A percentile compares a stretch with the other conserved stretches of the same genome.
Evolutionary conservation across 1,284 basidiomycete species (phyloP).

Genomic region (Cryptococcus sp.): DNA sequence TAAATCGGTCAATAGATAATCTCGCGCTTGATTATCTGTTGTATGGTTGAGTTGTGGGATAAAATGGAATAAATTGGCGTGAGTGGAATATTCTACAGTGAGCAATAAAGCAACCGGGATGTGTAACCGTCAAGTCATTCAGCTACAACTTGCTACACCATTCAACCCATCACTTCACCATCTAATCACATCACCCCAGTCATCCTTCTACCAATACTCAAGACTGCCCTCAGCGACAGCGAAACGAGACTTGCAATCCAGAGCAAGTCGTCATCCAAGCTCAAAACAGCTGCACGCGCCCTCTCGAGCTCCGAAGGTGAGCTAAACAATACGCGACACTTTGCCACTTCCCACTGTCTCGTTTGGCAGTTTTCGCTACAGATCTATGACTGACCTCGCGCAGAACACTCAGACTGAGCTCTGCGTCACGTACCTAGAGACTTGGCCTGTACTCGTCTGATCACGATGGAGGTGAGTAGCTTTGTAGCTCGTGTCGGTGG

Average conservation of each 20-base stretch:
- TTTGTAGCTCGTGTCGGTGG: background rate
- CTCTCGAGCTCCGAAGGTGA: slow-evolving; percentile 4
- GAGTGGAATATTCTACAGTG: slow-evolving; percentile 2
- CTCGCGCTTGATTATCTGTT: background rate
- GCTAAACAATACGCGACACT: slow-evolving; percentile 6
- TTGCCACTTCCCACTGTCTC: slow-evolving; percentile 6
- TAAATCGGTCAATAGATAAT: background rate
- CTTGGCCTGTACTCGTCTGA: slow-evolving; percentile 2
- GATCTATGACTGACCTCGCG: background rate
- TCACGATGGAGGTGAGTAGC: slow-evolving; percentile 44
- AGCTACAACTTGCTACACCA: background rate
- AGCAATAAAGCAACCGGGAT: slow-evolving; percentile 1
- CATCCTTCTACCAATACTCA: background rate
- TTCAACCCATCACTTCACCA: slow-evolving; percentile 1
- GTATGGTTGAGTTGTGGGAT: background rate
- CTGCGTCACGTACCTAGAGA: background rate
- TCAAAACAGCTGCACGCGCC: background rate
- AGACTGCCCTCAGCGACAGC: background rate
- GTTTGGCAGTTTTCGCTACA: background rate
- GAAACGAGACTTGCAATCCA: too few relatives aligned
- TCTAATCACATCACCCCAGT: background rate
- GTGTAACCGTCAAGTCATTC: background rate
- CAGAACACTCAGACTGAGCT: background rate
- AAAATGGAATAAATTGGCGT: slow-evolving; percentile 12
- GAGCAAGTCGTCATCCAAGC: background rate